Base-by-base conservation (phyloP, 116 monocot species). In the Iris pallida region DNA sequence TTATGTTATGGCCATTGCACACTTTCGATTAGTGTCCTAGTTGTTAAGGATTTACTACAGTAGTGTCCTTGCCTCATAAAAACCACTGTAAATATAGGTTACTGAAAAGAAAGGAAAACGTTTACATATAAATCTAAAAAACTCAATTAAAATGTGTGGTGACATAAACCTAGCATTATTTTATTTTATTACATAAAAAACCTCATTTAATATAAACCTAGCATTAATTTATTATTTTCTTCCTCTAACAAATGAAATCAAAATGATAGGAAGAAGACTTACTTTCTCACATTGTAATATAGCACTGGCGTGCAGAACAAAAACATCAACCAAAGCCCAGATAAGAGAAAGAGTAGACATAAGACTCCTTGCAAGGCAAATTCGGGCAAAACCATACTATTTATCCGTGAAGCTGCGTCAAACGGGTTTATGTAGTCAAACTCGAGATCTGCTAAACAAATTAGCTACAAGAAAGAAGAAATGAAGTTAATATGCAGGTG, bases 371-470 rank as follows among this genome's bases (percentile, higher is more conserved):
- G 91, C 65, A 91, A 51, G 14, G 59, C 56, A 65, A 81, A 95
- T 53, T 95, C 95, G 17, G 95, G 91, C 17, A 86, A 59, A 59
- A 86, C 56, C 20, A 86, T 80, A 51, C 64, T 63, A 69, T 95
- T 95, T 78, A 95, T 88, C 52, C 81, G 71, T 11, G 80, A 81
- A 63, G 95, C 81, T 70, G 86, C 83, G 78, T 95, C 95, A 70
- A 80, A 95, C 20, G 88, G 90, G 69, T 95, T 95, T 63, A 95
- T 91, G 64, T 86, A 91, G 60, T 95, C 91, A 67, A 80, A 86
- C 80, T 95, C 95, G 58, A 95, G 75, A 65, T 95, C 95, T 45
- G 95, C 86, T 73, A 95, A 79, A 52, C 86, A 88, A 84, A 88
- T 84, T 7, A 95, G 76, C 95, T 95, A 82, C 88, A 84, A 81